phyloP scores from a whole-genome alignment of 495 filamentous ascomycete genomes.

The Aspergillus wentii region DNA sequence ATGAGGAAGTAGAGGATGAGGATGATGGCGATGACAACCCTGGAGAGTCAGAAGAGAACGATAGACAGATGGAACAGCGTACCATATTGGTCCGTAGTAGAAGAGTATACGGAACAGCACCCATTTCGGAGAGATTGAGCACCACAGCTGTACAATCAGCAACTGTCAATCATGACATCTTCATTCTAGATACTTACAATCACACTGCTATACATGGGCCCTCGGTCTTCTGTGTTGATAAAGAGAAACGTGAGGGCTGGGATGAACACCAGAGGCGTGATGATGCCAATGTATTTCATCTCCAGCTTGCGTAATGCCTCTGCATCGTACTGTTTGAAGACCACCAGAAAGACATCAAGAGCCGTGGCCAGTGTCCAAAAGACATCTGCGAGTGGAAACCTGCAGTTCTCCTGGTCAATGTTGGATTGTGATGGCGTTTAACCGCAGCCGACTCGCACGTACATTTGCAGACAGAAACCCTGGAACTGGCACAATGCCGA shows the following conservation, averaged over 20 bases:
- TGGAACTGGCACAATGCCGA: constrained; percentile 44
- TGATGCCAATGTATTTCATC: constrained; percentile 31
- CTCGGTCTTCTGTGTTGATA: constrained; percentile 29
- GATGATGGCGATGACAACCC: constrained; percentile 32
- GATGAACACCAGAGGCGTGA: constrained; percentile 33
- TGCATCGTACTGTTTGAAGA: constrained; percentile 37
- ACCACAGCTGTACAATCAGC: constrained; percentile 30
- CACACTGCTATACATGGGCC: constrained; percentile 39
- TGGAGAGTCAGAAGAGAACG: constrained; percentile 6
- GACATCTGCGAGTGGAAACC: constrained; percentile 46
- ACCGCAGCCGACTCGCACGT: too few relatives aligned
- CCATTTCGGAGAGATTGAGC: constrained; percentile 41
- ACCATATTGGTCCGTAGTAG: constrained; percentile 46
- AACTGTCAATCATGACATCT: too few relatives aligned
- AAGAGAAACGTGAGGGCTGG: constrained; percentile 41
- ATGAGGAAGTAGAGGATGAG: constrained; percentile 37
- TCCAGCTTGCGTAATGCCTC: constrained; percentile 34
- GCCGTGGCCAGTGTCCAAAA: constrained; percentile 47
- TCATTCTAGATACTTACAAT: constrained; percentile 30
- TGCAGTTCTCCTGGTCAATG: constrained; percentile 9
- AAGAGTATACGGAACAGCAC: constrained; percentile 36
- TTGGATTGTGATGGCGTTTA: too few relatives aligned
- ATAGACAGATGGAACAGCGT: too few relatives aligned
- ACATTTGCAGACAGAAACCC: constrained; percentile 45
- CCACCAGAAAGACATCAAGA: constrained; percentile 39